These are phyloP conservation scores for Obba rivulosa DNA, from an alignment of 768 basidiomycete species.

Conservation along the genomic window DNA sequence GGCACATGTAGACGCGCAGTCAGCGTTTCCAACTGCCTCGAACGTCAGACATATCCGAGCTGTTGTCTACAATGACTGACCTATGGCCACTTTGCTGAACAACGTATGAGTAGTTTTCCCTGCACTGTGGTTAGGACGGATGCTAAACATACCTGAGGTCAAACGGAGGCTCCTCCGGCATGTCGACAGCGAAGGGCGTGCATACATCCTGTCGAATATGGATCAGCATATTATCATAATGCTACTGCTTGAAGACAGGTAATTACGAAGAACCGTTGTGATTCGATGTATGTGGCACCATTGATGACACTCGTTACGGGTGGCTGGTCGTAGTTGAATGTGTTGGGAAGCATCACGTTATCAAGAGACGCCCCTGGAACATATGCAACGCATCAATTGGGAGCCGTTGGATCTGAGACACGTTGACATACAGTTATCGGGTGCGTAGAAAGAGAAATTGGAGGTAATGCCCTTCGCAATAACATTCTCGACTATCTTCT, in stretches of 20 bases:
- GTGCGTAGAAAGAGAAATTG: conserved; percentile 37
- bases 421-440: conserved; percentile 44
- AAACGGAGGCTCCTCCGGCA: conserved; percentile 44
- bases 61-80: conserved; percentile 1
- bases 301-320: conserved; percentile 22
- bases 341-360: conserved; percentile 18
- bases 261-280: conserved; percentile 30
- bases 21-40: conserved; percentile 17
- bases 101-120: neutral
- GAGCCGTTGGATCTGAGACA: neutral
- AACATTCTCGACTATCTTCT: conserved; percentile 50
- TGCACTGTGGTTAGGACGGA: no score
- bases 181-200: conserved; percentile 20
- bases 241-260: neutral
- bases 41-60: neutral
- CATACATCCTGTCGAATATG: conserved; percentile 29
- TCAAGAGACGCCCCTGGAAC: conserved; percentile 26
- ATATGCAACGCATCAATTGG: neutral
- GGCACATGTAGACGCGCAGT: conserved; percentile 58
- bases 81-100: conserved; percentile 21
- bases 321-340: conserved; percentile 27
- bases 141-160: conserved; percentile 30
- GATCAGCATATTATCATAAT: no score
- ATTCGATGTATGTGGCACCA: conserved; percentile 22
- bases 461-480: conserved; percentile 39